A percentile compares a stretch with the other conserved stretches of the same genome.
These are phyloP conservation scores for Nyssa sinensis DNA, from an alignment of 148 eudicot genomes.

Conservation along the genomic window DNA sequence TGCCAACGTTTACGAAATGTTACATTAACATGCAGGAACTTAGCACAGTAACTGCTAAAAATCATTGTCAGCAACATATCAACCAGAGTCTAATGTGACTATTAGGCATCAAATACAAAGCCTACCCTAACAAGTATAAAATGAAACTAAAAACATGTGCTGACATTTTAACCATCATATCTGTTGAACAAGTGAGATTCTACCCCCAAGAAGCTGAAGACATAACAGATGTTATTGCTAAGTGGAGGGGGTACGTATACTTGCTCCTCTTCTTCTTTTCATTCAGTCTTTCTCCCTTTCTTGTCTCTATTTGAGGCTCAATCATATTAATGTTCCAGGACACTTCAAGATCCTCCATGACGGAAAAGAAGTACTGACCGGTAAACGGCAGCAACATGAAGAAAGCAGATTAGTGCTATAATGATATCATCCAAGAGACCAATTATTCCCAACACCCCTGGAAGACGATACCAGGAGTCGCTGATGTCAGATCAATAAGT, in stretches of 20 bases:
- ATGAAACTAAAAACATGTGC: background rate
- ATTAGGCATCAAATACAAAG: background rate
- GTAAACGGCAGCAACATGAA: slow-evolving; percentile 84
- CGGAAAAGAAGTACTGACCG: slow-evolving; percentile 74
- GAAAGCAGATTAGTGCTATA: slow-evolving; percentile 69
- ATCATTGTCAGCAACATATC: background rate
- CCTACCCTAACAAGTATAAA: background rate
- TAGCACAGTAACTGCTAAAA: background rate
- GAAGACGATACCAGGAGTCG: background rate
- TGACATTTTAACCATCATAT: background rate
- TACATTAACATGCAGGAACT: background rate
- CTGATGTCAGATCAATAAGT: background rate
- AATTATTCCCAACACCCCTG: slow-evolving; percentile 76
- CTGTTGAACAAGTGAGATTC: background rate
- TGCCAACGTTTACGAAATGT: no score
- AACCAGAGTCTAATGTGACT: no score
- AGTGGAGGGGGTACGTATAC: background rate
- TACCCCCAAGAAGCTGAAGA: background rate
- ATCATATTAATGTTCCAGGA: background rate
- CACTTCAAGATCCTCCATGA: slow-evolving; percentile 62
- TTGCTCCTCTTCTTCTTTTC: background rate
- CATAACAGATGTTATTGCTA: background rate
- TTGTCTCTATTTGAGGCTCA: background rate
- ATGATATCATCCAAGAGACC: slow-evolving; percentile 83
- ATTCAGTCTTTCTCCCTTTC: background rate